Evolutionary conservation across 208 protist species (phyloP).

Genomic region (Leishmania martiniquensis): DNA sequence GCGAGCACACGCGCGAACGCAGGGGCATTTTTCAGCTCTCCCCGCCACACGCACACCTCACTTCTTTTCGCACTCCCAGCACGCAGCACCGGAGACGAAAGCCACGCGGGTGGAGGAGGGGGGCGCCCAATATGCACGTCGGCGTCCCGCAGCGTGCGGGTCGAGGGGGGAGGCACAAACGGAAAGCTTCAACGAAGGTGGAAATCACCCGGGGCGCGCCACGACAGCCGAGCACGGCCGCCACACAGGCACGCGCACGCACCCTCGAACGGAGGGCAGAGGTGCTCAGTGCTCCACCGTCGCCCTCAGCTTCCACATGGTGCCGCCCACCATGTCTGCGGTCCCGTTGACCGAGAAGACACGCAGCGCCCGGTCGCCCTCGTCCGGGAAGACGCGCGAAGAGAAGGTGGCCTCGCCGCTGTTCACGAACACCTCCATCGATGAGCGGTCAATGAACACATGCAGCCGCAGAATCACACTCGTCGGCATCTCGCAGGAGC

Average conservation of each 20-base stretch:
- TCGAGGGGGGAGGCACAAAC: background rate
- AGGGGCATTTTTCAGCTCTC: background rate
- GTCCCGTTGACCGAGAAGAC: constrained; percentile 48
- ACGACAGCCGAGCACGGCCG: background rate
- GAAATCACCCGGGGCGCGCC: background rate
- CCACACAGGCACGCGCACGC: background rate
- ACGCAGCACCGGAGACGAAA: background rate
- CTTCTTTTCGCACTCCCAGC: background rate
- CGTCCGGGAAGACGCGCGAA: constrained; percentile 48
- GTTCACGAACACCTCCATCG: constrained; percentile 67
- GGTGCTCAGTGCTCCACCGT: constrained; percentile 10
- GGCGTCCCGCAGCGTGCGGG: background rate
- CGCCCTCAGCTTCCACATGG: constrained; percentile 41
- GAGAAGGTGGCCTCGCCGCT: constrained; percentile 43
- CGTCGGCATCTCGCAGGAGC: constrained; percentile 43
- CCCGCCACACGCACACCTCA: background rate
- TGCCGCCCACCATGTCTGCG: constrained; percentile 31
- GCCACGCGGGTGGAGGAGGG: background rate
- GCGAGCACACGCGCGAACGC: background rate
- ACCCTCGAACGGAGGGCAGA: background rate
- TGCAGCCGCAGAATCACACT: constrained; percentile 41
- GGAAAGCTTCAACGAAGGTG: too few relatives aligned
- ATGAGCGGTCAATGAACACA: constrained; percentile 56
- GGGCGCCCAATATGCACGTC: background rate
- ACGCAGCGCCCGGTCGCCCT: constrained; percentile 36